Evolutionary conservation across 192 early-diverging fungal species (phyloP).

Genomic region (Physocladia obscura): DNA sequence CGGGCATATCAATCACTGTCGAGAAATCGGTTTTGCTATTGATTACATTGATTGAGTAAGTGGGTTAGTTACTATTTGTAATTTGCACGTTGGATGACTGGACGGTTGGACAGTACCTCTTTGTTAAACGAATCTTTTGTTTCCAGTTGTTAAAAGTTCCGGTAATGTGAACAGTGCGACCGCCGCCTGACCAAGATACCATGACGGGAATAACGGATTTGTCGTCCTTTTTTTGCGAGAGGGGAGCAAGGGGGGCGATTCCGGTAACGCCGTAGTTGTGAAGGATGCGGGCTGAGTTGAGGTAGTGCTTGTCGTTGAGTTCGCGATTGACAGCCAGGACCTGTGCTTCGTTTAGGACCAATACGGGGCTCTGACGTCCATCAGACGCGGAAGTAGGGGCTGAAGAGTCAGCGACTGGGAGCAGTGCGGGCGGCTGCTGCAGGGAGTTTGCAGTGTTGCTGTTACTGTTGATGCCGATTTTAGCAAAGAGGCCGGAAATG

Average conservation of each 20-base stretch:
- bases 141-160: conserved; percentile 98
- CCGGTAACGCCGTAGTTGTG: conserved; percentile 31
- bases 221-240: conserved; percentile 23
- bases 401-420: not conserved
- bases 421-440: not conserved
- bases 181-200: conserved; percentile 83
- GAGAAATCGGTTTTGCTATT: conserved; percentile 73
- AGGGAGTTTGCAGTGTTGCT: not conserved
- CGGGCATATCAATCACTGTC: conserved; percentile 82
- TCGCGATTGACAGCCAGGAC: not conserved
- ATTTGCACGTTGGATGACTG: no score
- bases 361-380: no score
- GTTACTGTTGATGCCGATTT: not conserved
- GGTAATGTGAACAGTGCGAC: conserved; percentile 84
- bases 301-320: conserved; percentile 2
- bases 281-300: conserved; percentile 32
- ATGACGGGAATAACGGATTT: conserved; percentile 75
- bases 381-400: no score
- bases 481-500: not conserved
- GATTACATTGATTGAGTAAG: conserved; percentile 1
- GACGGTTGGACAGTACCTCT: conserved; percentile 38
- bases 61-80: no score
- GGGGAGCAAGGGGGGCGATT: conserved; percentile 32
- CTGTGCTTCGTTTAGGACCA: not conserved
- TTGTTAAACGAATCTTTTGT: conserved; percentile 78